Evolutionary conservation across 345 rosid genomes (phyloP), one percentile per base, ranked within the genome.

Genomic region (Heritiera fomes): DNA sequence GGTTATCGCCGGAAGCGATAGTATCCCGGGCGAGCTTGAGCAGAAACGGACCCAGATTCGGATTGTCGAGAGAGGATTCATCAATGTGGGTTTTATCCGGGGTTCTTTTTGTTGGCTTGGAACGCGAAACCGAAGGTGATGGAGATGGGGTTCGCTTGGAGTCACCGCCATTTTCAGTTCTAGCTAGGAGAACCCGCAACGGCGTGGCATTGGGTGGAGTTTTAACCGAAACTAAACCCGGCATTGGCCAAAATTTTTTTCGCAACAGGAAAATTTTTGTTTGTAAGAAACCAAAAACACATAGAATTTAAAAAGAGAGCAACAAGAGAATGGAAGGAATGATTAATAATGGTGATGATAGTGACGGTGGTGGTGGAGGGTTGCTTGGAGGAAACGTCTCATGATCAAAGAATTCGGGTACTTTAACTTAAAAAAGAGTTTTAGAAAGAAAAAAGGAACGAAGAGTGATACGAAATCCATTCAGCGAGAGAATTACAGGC

Each of bases 41-140:
- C 32, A 97, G 98, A 87, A 94, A 94, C 3, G 98, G 98, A 2
- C 99, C 98, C 81, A 90, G 94, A 94, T 94, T 97, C 74, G 98
- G 97, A 82, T 97, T 94, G 85, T 94, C 94, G 43, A 97, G 95
- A 3, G 98, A 93, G 2, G 91, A 82, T 67, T 84, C 85, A 59
- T 92, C 97, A 79, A 78, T 80, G 79, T 61, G 41, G 23, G 87
- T 74, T 72, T 77, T 81, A 14, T 82, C 78, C 3, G 81, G 45
- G 47, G 82, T 83, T 62, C 52, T 79, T 53, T 53, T 79, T 8
- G 80, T 60, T 43, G 69, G 66, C 68, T 65, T 76, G 14, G 75
- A 15, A 15, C 71, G 60, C 28, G 81, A 81, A 63, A 79, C 76
- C 56, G 80, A 52, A 49, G 83, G 49, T 34, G 82, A 78, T 0